These are phyloP conservation scores for Diphasiastrum complanatum DNA, from an alignment of 83 land plant genomes.

Conservation along the genomic window DNA sequence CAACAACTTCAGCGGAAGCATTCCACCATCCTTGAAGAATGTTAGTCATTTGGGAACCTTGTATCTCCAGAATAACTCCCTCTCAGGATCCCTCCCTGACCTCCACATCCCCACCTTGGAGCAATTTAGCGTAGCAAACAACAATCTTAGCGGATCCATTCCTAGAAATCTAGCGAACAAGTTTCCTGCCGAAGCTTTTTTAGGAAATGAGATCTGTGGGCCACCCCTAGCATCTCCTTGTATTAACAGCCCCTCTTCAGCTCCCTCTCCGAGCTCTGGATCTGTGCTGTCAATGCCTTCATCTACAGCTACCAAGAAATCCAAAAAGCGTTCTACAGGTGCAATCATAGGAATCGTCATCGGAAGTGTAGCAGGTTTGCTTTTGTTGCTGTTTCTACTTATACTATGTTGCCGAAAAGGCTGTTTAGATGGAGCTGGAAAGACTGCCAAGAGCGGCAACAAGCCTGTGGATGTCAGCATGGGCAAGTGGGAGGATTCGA, in stretches of 20 bases:
- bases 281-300: neutral
- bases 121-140: constrained; percentile 43
- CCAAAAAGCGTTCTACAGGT: neutral
- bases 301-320: neutral
- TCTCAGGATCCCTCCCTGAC: constrained; percentile 55
- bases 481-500: neutral
- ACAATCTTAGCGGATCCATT: constrained; percentile 45
- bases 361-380: constrained; percentile 1
- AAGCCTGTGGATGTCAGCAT: neutral
- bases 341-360: constrained; percentile 9
- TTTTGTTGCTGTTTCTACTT: constrained; percentile 1
- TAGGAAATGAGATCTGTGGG: too few relatives aligned
- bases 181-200: too few relatives aligned
- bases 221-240: too few relatives aligned
- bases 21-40: constrained; percentile 51
- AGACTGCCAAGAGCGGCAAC: neutral
- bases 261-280: neutral
- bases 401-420: neutral
- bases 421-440: neutral
- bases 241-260: too few relatives aligned
- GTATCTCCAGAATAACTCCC: constrained; percentile 50
- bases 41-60: constrained; percentile 40
- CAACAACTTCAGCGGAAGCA: constrained; percentile 49
- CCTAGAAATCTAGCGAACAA: too few relatives aligned
- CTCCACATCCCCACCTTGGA: constrained; percentile 33